These are phyloP conservation scores for Fusarium citri DNA, from an alignment of 2,329 filamentous ascomycete genomes.

Conservation along the genomic window DNA sequence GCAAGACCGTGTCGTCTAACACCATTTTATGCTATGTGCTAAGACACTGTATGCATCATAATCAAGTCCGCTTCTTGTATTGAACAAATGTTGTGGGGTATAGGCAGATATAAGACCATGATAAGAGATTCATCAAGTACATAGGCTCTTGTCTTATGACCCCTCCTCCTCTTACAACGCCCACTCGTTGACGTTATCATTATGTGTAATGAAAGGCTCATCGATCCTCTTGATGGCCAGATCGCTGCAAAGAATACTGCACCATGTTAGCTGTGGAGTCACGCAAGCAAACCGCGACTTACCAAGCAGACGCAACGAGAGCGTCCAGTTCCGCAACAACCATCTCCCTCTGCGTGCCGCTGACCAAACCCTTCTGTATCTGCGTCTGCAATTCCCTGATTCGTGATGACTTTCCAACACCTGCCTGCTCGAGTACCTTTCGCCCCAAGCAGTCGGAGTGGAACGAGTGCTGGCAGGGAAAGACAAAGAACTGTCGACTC, in stretches of 20 bases:
- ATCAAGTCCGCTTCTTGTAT: slow-evolving; percentile 16
- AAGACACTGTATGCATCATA: background rate
- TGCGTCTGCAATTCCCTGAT: slow-evolving; percentile 89
- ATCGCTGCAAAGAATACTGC: slow-evolving; percentile 91
- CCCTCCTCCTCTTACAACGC: slow-evolving; percentile 61
- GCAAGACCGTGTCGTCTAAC: background rate
- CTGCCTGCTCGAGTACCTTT: slow-evolving; percentile 85
- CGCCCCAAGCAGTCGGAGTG: slow-evolving; percentile 93
- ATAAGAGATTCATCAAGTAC: slow-evolving; percentile 28
- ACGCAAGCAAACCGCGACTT: slow-evolving; percentile 47
- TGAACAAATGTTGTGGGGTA: slow-evolving; percentile 41
- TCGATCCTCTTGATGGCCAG: slow-evolving; percentile 94
- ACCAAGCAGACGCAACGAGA: slow-evolving; percentile 92
- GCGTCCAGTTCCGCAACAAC: slow-evolving; percentile 90
- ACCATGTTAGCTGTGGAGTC: background rate
- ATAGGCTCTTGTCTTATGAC: slow-evolving; percentile 29
- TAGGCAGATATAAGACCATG: slow-evolving; percentile 46
- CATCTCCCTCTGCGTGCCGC: slow-evolving; percentile 78
- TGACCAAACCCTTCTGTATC: slow-evolving; percentile 79
- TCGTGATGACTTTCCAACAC: slow-evolving; percentile 77
- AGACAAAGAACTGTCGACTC: slow-evolving; percentile 95
- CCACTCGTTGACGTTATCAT: slow-evolving; percentile 86
- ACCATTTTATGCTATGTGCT: background rate
- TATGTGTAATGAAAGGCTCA: slow-evolving; percentile 84
- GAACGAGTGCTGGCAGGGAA: slow-evolving; percentile 97